A percentile compares a stretch with the other conserved stretches of the same genome.
These are phyloP conservation scores for Anethum foeniculum DNA, from an alignment of 140 eudicot species.

Conservation along the genomic window DNA sequence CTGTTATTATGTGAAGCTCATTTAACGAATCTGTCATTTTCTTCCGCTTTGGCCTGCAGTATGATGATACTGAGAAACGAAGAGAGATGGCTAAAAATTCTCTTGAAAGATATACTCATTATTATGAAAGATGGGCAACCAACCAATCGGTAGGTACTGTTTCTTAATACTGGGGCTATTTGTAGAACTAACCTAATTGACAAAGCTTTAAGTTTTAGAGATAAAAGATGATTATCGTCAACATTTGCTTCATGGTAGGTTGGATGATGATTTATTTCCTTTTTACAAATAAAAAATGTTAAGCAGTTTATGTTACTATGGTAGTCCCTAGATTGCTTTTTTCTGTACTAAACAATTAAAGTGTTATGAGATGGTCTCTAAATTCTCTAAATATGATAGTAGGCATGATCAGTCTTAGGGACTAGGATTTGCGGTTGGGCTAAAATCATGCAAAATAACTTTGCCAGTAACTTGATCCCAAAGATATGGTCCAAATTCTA, in stretches of 20 bases:
- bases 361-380: neutral
- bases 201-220: neutral
- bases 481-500: neutral
- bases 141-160: slow-evolving; percentile 77
- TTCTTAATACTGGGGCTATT: neutral
- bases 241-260: neutral
- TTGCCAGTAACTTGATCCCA: neutral
- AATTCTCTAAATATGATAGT: neutral
- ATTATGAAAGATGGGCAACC: slow-evolving; percentile 97
- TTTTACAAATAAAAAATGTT: neutral
- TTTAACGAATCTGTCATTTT: slow-evolving; percentile 10
- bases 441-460: neutral
- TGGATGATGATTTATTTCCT: neutral
- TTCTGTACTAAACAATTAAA: neutral
- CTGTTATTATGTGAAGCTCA: slow-evolving; percentile 8
- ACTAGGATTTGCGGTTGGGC: neutral
- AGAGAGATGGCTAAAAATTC: slow-evolving; percentile 98
- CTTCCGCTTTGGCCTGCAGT: slow-evolving; percentile 36
- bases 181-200: neutral
- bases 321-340: neutral
- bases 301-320: neutral
- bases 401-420: neutral
- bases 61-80: slow-evolving; percentile 86
- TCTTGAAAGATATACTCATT: slow-evolving; percentile 94
- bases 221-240: neutral